These are phyloP conservation scores for Dendrocalamus latiflorus DNA, from an alignment of 202 grass and related monocot species.

Conservation along the genomic window DNA sequence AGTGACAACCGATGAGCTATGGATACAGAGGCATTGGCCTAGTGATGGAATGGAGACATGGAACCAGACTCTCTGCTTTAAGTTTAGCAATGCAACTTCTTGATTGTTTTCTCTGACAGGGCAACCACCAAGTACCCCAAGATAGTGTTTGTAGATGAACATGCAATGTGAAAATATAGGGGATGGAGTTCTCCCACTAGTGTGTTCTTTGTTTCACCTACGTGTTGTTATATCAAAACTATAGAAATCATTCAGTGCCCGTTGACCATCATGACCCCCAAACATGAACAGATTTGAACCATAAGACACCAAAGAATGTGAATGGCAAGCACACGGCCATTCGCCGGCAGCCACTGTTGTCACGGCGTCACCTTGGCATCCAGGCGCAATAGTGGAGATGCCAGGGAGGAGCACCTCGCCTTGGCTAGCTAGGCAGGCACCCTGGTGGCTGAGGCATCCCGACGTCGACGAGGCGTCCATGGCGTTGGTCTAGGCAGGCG, in stretches of 20 bases:
- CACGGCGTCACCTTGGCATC: too few relatives aligned
- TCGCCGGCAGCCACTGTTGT: constrained; percentile 33
- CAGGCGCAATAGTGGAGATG: too few relatives aligned
- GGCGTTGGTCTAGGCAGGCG: too few relatives aligned
- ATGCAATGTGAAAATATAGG: constrained; percentile 94
- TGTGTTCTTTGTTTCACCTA: constrained; percentile 61
- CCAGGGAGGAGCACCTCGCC: too few relatives aligned
- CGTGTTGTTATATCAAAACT: constrained; percentile 71
- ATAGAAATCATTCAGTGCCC: constrained; percentile 60
- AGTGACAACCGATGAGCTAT: constrained; percentile 64
- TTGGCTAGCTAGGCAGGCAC: too few relatives aligned
- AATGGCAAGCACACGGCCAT: constrained; percentile 85
- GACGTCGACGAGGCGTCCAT: too few relatives aligned
- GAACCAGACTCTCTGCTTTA: constrained; percentile 55
- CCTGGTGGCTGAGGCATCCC: too few relatives aligned
- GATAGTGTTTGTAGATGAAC: constrained; percentile 77
- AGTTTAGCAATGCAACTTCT: constrained; percentile 63
- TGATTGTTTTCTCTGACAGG: constrained; percentile 69
- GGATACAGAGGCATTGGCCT: constrained; percentile 69
- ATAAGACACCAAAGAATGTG: constrained; percentile 71
- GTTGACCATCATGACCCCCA: constrained; percentile 89
- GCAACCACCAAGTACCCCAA: constrained; percentile 81
- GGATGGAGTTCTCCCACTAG: constrained; percentile 52
- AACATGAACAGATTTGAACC: constrained; percentile 66
- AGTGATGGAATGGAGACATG: constrained; percentile 53